A percentile compares a stretch with the other conserved stretches of the same genome.
phyloP scores from a whole-genome alignment of 805 yeast species.

The Candida koratica region DNA sequence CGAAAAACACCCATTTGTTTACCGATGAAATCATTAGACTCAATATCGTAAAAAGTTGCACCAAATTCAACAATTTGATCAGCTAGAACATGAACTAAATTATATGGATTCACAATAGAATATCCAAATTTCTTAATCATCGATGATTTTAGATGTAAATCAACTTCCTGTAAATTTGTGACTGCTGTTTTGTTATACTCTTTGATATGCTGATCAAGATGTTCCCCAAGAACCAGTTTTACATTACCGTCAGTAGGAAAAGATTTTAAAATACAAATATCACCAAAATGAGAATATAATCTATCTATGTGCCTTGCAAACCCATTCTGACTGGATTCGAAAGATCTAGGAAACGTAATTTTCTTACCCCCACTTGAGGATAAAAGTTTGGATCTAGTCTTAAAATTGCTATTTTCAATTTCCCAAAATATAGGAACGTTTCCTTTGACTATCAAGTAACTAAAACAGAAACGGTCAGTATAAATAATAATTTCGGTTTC shows the following conservation, averaged over 20 bases:
- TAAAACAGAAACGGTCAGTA: conserved; percentile 36
- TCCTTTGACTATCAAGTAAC: conserved; percentile 47
- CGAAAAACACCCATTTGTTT: conserved; percentile 51
- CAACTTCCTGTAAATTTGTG: conserved; percentile 17
- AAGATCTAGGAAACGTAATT: conserved; percentile 45
- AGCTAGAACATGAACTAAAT: conserved; percentile 26
- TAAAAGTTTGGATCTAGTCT: conserved; percentile 27
- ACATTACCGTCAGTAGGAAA: conserved; percentile 38
- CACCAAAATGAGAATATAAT: conserved; percentile 46
- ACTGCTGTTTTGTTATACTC: conserved; percentile 26
- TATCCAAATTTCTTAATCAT: conserved; percentile 35
- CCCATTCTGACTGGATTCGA: conserved; percentile 52
- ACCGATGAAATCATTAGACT: conserved; percentile 34
- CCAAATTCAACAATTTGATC: conserved; percentile 42
- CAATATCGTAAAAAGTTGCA: conserved; percentile 41
- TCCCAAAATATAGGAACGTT: conserved; percentile 58
- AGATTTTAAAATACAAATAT: conserved; percentile 48
- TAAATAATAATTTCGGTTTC: conserved; percentile 51
- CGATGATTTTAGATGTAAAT: conserved; percentile 30
- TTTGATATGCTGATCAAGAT: conserved; percentile 35
- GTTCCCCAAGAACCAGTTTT: conserved; percentile 45
- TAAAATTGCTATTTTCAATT: conserved; percentile 37
- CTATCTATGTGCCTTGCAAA: conserved; percentile 48
- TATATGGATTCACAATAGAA: conserved; percentile 28
- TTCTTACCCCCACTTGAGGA: conserved; percentile 36